Base-by-base conservation (phyloP, 139 green algal species). In the Chlamydomonas sp. region DNA sequence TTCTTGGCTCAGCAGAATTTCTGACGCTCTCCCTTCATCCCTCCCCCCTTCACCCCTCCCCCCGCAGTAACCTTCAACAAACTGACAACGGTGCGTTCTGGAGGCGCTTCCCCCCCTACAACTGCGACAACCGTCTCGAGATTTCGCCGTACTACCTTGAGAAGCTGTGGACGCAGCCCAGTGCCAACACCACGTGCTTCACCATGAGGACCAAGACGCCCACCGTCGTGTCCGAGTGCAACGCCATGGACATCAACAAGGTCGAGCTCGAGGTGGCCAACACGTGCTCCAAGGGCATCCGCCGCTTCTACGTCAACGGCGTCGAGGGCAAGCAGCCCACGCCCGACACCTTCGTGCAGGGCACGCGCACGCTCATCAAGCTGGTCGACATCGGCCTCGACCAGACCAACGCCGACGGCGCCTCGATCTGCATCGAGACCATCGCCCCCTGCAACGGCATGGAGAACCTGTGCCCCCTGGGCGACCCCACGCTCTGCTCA, bases 111-210 rank as follows among this genome's bases (percentile, higher is more conserved):
- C 62, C 62, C 33, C 62, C 62, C 20, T 69, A 69, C 37, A 36
- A 34, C 35, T 69, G 62, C 37, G 37, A 58, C 34, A 54, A 70
- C 24, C 39, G 74, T 31, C 35, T 37, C 5, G 48, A 24, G 5
- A 36, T 71, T 24, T 79, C 73, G 3, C 73, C 59, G 24, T 66
- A 66, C 59, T 72, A 61, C 29, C 26, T 72, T 2, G 47, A 71
- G 28, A 31, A 61, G 3, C 24, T 22, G 0, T 64, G 58, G 29
- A 65, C 33, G 2, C 24, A 50, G n/a, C n/a, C n/a, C n/a, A n/a
- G n/a, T n/a, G 10, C 59, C 29, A 26, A 30, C 5, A 10, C 24
- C 8, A 43, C 26, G 59, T 69, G 62, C 37, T 31, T 69, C 35
- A 69, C 62, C 3, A 26, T 69, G 8, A 4, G 4, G 8, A 58